These are phyloP conservation scores for Bacterosira constricta DNA, from an alignment of 108 stramenopile species.

Conservation along the genomic window DNA sequence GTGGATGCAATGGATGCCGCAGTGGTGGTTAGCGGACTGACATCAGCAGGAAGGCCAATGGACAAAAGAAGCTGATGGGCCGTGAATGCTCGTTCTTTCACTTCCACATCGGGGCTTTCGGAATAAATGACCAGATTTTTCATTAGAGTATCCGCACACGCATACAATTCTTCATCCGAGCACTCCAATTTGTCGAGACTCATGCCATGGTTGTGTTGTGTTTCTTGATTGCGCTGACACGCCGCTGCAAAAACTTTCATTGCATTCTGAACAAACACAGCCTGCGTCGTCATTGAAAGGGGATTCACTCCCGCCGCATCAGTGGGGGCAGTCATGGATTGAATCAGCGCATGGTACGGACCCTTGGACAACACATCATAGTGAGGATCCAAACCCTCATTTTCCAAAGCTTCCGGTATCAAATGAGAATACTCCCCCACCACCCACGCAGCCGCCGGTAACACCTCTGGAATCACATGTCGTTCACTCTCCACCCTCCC, in stretches of 20 bases:
- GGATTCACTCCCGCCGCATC: constrained; percentile 52
- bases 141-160: constrained; percentile 55
- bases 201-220: constrained; percentile 22
- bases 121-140: constrained; percentile 59
- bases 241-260: constrained; percentile 90
- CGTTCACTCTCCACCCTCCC: constrained; percentile 27
- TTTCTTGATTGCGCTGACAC: constrained; percentile 44
- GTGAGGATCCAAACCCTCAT: constrained; percentile 49
- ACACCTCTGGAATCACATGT: constrained; percentile 69
- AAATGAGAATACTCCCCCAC: constrained; percentile 93
- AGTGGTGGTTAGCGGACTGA: neutral
- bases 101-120: constrained; percentile 80
- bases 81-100: constrained; percentile 90
- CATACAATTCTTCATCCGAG: constrained; percentile 60
- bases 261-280: constrained; percentile 88
- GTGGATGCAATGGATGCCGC: constrained; percentile 28
- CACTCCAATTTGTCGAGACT: constrained; percentile 24
- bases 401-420: constrained; percentile 64
- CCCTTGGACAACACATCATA: constrained; percentile 55
- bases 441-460: constrained; percentile 95
- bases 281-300: constrained; percentile 65
- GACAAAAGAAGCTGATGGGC: constrained; percentile 66
- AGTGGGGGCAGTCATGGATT: constrained; percentile 64
- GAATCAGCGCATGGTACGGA: constrained; percentile 68
- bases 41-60: constrained; percentile 53